Conservation (phyloP, 192 early-diverging fungal genomes). For the Linnemannia schmuckeri region DNA sequence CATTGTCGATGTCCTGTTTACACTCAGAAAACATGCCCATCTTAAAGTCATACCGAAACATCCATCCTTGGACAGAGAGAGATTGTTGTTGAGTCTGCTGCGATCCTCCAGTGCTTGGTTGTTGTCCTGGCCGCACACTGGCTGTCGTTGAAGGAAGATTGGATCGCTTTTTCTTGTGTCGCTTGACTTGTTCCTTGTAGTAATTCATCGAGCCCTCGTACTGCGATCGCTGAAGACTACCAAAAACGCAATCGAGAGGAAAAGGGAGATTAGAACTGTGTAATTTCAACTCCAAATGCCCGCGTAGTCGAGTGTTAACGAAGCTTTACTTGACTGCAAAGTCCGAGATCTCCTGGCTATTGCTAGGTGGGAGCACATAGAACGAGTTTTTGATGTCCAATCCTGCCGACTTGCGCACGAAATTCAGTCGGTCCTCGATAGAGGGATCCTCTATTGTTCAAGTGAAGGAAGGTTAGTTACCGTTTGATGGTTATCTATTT, state of each 20-base stretch:
- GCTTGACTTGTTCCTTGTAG: constrained; percentile 83
- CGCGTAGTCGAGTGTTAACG: not conserved
- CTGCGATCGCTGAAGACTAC: constrained; percentile 74
- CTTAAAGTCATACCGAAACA: constrained; percentile 86
- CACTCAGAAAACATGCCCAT: constrained; percentile 72
- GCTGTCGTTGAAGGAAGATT: constrained; percentile 66
- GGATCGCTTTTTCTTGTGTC: constrained; percentile 77
- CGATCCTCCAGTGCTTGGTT: constrained; percentile 19
- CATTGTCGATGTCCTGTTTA: constrained; percentile 71
- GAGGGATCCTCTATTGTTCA: constrained; percentile 66
- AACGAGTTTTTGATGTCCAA: constrained; percentile 78
- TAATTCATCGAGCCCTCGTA: constrained; percentile 79
- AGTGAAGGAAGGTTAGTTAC: not conserved
- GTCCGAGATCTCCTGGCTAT: constrained; percentile 64
- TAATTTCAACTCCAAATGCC: not conserved
- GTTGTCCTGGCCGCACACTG: constrained; percentile 34
- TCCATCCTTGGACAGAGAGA: constrained; percentile 76
- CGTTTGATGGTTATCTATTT: not conserved
- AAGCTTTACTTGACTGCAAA: constrained; percentile 73
- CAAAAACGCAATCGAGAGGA: not conserved
- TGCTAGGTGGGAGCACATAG: constrained; percentile 70
- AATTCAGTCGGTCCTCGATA: constrained; percentile 77
- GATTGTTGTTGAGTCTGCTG: constrained; percentile 41
- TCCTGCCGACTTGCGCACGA: constrained; percentile 76
- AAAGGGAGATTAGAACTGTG: not conserved